phyloP scores from a whole-genome alignment of 441 rosid species.

The Dalechampia spathulata region DNA sequence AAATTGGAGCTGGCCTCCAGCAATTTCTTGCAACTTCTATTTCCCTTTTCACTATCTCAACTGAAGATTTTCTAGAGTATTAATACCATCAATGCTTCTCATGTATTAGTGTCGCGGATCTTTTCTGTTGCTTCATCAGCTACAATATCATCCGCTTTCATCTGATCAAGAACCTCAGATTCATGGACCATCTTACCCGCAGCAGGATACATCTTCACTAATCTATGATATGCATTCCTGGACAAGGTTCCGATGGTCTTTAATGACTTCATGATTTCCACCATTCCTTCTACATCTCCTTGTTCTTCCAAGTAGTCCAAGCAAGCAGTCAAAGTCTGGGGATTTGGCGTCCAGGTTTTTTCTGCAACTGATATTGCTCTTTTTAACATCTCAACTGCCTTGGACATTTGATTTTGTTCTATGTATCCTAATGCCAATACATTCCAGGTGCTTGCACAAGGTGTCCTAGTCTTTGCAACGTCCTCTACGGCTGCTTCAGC shows the following conservation, averaged over 20 bases:
- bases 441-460: constrained; percentile 26
- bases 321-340: constrained; percentile 15
- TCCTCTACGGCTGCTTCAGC: constrained; percentile 30
- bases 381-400: constrained; percentile 33
- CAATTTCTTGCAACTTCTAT: too few species aligned
- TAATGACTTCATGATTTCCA: constrained; percentile 7
- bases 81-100: too few species aligned
- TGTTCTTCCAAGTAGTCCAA: constrained; percentile 24
- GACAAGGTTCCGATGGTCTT: constrained; percentile 9
- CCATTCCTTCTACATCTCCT: constrained; percentile 19
- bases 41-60: too few species aligned
- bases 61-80: too few species aligned
- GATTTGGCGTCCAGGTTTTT: constrained; percentile 16
- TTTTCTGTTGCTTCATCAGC: constrained; percentile 11
- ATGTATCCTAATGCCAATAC: constrained; percentile 25
- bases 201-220: not conserved
- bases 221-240: not conserved
- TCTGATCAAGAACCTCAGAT: constrained; percentile 12
- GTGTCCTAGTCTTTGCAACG: constrained; percentile 13
- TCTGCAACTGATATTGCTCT: constrained; percentile 17
- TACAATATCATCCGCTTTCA: constrained; percentile 9
- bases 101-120: too few species aligned
- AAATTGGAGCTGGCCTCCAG: too few species aligned
- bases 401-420: constrained; percentile 29
- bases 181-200: constrained; percentile 11